Evolutionary conservation across 2,329 filamentous ascomycete genomes (phyloP), one percentile per base, ranked within the genome.

Genomic region (Claviceps sorghi): DNA sequence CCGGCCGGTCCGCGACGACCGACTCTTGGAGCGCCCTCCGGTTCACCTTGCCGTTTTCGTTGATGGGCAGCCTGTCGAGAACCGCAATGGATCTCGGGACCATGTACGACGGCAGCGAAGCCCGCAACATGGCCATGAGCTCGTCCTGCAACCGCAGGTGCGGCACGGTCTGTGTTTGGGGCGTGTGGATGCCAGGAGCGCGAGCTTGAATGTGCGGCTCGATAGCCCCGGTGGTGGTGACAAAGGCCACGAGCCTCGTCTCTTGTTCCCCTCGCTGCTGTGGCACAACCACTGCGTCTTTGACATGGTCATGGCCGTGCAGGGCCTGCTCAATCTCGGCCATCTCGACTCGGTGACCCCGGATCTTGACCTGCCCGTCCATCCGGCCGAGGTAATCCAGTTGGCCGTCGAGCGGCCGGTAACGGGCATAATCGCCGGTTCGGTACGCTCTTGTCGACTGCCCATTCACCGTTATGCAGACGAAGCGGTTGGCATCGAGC

Each of bases 101-200:
- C 61, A 63, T 62, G 47, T 61, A 60, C 4, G 47, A 44, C 1
- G 59, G 59, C 1, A 63, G n/a, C 5, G 3, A 26, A 26, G 47
- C 29, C 19, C 26, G 29, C 41, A 53, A 13, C 32, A 38, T 21
- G 6, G 2, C 29, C 9, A 13, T 11, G 46, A 52, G 45, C 19
- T 49, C 38, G 2, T 49, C n/a, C 1, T 43, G 19, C 10, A 43
- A 26, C 4, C n/a, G n/a, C n/a, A n/a, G n/a, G n/a, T 26, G 11
- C 11, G 21, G 41, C 21, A 43, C 7, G 13, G 1, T 8, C 22
- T 9, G 19, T 38, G 36, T 38, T 21, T 21, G n/a, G 4, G 19
- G 5, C 10, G 10, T 5, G 2, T 22, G n/a, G n/a, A 21, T 26
- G 26, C 3, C 26, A 26, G 26, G 3, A 26, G 26, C 5, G 3